phyloP scores from a whole-genome alignment of 345 rosid genomes.

The Moringa oleifera region DNA sequence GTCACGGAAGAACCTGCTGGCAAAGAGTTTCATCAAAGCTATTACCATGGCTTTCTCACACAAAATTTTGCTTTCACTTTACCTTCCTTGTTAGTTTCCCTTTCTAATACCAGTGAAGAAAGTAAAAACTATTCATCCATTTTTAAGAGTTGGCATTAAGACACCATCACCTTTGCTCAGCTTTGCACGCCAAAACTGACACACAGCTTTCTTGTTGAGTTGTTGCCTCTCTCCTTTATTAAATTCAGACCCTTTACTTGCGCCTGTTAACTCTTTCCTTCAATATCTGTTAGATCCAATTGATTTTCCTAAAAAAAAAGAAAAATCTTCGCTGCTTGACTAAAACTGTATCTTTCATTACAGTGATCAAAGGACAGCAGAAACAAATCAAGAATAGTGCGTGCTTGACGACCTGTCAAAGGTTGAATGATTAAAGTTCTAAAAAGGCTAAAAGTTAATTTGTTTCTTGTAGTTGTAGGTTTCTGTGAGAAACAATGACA shows the following conservation, averaged over 20 bases:
- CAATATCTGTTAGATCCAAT: slow-evolving; percentile 8
- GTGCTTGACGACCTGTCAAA: not conserved
- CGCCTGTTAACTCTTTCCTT: slow-evolving; percentile 23
- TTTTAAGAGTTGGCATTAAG: slow-evolving; percentile 20
- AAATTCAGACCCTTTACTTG: slow-evolving; percentile 24
- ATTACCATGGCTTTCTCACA: slow-evolving; percentile 9
- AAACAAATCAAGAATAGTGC: not conserved
- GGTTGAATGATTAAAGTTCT: not conserved
- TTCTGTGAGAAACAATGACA: too few relatives aligned
- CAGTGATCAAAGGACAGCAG: not conserved
- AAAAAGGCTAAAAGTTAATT: not conserved
- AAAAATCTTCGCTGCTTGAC: not conserved
- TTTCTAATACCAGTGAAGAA: slow-evolving; percentile 13
- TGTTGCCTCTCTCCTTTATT: slow-evolving; percentile 15
- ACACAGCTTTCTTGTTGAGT: slow-evolving; percentile 27
- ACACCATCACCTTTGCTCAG: slow-evolving; percentile 26
- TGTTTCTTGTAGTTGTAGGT: too few relatives aligned
- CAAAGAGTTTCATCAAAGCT: slow-evolving; percentile 13
- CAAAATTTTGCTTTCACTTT: slow-evolving; percentile 4
- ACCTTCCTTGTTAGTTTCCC: slow-evolving; percentile 5
- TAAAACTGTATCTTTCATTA: not conserved
- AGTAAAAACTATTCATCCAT: slow-evolving; percentile 17
- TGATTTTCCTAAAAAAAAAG: not conserved
- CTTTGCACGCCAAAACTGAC: slow-evolving; percentile 48
- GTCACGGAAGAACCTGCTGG: slow-evolving; percentile 3